These are phyloP conservation scores for Tylopilus vinaceipallidus DNA, from an alignment of 768 basidiomycete genomes.

Conservation along the genomic window DNA sequence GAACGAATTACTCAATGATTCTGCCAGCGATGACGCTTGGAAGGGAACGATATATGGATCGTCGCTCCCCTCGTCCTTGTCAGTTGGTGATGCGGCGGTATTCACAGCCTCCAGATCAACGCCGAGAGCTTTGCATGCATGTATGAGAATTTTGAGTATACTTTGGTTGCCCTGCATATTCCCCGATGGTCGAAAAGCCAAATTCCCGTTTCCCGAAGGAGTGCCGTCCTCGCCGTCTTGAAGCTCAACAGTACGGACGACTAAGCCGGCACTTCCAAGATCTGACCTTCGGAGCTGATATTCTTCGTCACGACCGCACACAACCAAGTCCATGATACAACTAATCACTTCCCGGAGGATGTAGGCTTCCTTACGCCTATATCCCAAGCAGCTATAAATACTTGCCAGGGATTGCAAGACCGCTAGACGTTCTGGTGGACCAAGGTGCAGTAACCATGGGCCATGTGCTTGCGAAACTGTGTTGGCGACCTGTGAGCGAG, in stretches of 20 bases:
- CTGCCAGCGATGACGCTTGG: conserved; percentile 43
- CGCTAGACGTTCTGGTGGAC: conserved; percentile 69
- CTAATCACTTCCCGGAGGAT: conserved; percentile 83
- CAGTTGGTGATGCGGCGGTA: conserved; percentile 36
- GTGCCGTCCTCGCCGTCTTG: conserved; percentile 26
- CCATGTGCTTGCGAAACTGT: conserved; percentile 76
- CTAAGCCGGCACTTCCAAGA: conserved; percentile 40
- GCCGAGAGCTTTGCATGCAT: conserved; percentile 78
- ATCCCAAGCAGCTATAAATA: conserved; percentile 78
- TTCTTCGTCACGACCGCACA: conserved; percentile 80
- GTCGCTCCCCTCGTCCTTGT: conserved; percentile 20
- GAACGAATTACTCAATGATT: conserved; percentile 48
- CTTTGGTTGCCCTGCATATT: conserved; percentile 79
- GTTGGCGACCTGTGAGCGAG: conserved; percentile 63
- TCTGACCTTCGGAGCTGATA: conserved; percentile 43
- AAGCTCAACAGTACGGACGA: conserved; percentile 45
- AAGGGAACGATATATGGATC: conserved; percentile 7
- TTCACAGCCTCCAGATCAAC: conserved; percentile 75
- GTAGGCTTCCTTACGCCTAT: conserved; percentile 85
- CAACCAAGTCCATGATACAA: conserved; percentile 79
- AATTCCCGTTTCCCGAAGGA: conserved; percentile 42
- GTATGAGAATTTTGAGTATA: conserved; percentile 68
- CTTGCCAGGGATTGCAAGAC: conserved; percentile 70
- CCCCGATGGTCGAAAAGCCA: conserved; percentile 74
- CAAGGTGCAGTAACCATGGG: conserved; percentile 83